Evolutionary conservation across 352 stramenopile species (phyloP).

Genomic region (Phytophthora rubi): DNA sequence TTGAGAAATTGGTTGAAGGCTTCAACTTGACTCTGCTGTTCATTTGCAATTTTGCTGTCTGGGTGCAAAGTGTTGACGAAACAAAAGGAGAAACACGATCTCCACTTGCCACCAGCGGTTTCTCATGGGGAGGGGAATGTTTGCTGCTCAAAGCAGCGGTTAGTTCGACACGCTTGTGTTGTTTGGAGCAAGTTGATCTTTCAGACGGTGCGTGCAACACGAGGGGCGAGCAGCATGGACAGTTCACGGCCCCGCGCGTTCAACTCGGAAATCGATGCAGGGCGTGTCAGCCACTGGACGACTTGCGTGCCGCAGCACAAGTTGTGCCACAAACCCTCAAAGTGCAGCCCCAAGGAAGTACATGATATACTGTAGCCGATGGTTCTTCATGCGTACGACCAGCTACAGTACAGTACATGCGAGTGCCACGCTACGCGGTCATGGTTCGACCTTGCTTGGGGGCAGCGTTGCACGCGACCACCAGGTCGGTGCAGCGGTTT

Average conservation of each 20-base stretch:
- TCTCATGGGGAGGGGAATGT: background rate
- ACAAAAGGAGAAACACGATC: background rate
- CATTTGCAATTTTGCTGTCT: background rate
- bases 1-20: background rate
- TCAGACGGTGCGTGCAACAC: background rate
- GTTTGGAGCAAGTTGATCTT: too few relatives aligned
- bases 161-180: too few relatives aligned
- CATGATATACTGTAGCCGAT: too few relatives aligned
- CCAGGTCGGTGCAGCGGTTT: too few relatives aligned
- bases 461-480: too few relatives aligned
- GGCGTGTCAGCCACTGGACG: background rate
- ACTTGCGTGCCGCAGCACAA: background rate
- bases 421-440: background rate
- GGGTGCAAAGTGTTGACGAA: conserved; percentile 1
- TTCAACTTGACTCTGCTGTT: background rate
- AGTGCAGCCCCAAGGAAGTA: too few relatives aligned
- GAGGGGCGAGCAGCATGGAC: background rate
- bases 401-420: too few relatives aligned
- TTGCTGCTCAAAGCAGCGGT: too few relatives aligned
- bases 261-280: background rate
- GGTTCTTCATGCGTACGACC: too few relatives aligned
- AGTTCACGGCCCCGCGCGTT: background rate
- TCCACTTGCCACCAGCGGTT: background rate
- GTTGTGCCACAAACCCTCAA: too few relatives aligned
- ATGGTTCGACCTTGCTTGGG: background rate